Evolutionary conservation across 352 stramenopile genomes (phyloP), one percentile per base, ranked within the genome.

Genomic region (Globisporangium megalacanthum): DNA sequence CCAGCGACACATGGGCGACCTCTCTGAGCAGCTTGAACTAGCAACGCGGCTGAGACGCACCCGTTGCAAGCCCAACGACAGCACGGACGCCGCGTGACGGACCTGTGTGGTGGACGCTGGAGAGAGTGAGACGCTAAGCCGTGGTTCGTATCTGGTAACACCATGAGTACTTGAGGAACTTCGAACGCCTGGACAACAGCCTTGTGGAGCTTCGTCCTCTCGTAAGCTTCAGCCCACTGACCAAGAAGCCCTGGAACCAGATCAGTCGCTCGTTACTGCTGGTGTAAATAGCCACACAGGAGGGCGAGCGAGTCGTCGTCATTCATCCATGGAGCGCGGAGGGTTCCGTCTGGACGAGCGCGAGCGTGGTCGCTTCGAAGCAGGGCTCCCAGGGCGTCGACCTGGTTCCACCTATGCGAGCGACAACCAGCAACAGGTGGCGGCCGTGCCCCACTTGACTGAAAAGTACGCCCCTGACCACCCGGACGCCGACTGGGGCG

Each of bases 381-480:
- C 53, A 33, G 66, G 60, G 4, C 39, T 54, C 15, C 39, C 51
- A 42, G 60, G 2, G 10, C 54, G 52, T 44, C 54, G 54, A 9
- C 50, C 56, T 3, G n/a, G n/a, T n/a, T 17, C 33, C 9, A 35
- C 11, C 37, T 52, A 52, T 17, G 33, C 19, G 17, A 64, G 6
- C 41, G 52, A 20, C 20, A 65, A 67, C 31, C 57, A 52, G 15
- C 60, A 73, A 33, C 58, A 60, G 31, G 61, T 54, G 17, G 52
- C 63, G 22, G 58, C 72, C 20, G 45, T 88, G 6, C 77, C 74
- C 0, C 73, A 89, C 37, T 33, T 87, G 15, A 68, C 70, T 20
- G 79, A 89, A 31, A 88, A 83, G 54, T 90, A 85, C 57, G 76
- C 88, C n/a, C 82, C 82, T 0, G 70, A 82, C 22, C 82, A 92